These are phyloP conservation scores for Coprinopsis sp. DNA, from an alignment of 768 basidiomycete species.

Conservation along the genomic window DNA sequence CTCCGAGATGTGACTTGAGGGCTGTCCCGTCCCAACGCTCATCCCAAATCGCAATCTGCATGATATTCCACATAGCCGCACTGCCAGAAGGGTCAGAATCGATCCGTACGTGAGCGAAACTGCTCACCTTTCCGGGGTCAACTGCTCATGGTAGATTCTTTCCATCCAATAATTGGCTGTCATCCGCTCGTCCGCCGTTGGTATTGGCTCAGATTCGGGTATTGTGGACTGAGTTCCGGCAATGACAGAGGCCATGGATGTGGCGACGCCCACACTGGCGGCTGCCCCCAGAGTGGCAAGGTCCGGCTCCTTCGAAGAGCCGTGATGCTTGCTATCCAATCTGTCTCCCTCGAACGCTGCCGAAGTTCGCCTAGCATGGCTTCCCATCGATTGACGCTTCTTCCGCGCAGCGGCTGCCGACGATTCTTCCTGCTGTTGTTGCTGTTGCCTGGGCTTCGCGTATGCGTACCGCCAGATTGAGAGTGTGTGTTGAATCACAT, in stretches of 20 bases:
- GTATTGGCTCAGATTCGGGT: background rate
- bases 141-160: constrained; percentile 45
- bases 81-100: constrained; percentile 23
- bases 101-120: constrained; percentile 4
- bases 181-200: constrained; percentile 43
- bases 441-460: constrained; percentile 48
- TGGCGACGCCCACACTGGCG: background rate
- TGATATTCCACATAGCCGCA: constrained; percentile 37
- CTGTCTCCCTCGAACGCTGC: constrained; percentile 8
- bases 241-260: constrained; percentile 1
- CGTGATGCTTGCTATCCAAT: constrained; percentile 8
- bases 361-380: constrained; percentile 6
- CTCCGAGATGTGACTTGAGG: constrained; percentile 1
- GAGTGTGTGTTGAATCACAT: constrained; percentile 46
- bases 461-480: constrained; percentile 74
- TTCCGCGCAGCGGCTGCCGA: too few relatives aligned
- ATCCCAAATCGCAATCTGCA: constrained; percentile 62
- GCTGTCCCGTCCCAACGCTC: constrained; percentile 53
- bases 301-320: background rate
- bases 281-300: background rate
- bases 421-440: background rate
- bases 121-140: constrained; percentile 48
- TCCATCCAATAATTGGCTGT: constrained; percentile 74
- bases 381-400: background rate
- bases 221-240: background rate